phyloP scores from a whole-genome alignment of 352 stramenopile species.

The Thalassiosira delicatula region DNA sequence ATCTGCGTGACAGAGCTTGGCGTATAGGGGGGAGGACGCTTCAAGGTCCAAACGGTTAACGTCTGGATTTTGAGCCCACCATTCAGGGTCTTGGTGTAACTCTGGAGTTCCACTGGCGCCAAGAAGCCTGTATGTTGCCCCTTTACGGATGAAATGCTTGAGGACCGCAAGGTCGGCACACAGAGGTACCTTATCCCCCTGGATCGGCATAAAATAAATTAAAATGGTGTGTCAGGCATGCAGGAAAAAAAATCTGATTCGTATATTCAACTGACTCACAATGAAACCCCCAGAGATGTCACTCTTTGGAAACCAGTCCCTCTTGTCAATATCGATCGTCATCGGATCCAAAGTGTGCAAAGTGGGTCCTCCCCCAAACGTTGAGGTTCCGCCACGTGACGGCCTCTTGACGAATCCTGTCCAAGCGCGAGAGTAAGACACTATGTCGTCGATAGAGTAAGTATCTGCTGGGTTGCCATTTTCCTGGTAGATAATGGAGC shows the following conservation, averaged over 20 bases:
- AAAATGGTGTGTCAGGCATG: too few species aligned
- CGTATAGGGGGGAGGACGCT: conserved; percentile 35
- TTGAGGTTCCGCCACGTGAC: not conserved
- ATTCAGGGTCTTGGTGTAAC: conserved; percentile 9
- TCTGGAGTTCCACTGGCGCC: conserved; percentile 31
- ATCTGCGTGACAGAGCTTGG: conserved; percentile 54
- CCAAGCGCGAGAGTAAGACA: conserved; percentile 63
- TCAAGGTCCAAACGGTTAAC: conserved; percentile 17
- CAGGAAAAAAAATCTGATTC: too few species aligned
- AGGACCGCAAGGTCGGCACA: conserved; percentile 59
- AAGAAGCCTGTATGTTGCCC: conserved; percentile 60
- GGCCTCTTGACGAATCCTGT: conserved; percentile 61
- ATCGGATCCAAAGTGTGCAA: conserved; percentile 2
- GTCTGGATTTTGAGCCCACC: conserved; percentile 3
- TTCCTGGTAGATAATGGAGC: conserved; percentile 57
- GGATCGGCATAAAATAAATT: too few species aligned
- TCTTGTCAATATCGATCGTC: not conserved
- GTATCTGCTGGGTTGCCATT: conserved; percentile 53
- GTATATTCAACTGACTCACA: not conserved
- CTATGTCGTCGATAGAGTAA: conserved; percentile 79
- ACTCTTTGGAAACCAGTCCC: conserved; percentile 77
- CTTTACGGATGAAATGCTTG: conserved; percentile 55
- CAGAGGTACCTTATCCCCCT: conserved; percentile 62
- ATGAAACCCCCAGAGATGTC: conserved; percentile 56
- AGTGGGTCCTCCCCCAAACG: not conserved